These are phyloP conservation scores for Cladophialophora immunda DNA, from an alignment of 2,329 filamentous ascomycete genomes.

Conservation along the genomic window DNA sequence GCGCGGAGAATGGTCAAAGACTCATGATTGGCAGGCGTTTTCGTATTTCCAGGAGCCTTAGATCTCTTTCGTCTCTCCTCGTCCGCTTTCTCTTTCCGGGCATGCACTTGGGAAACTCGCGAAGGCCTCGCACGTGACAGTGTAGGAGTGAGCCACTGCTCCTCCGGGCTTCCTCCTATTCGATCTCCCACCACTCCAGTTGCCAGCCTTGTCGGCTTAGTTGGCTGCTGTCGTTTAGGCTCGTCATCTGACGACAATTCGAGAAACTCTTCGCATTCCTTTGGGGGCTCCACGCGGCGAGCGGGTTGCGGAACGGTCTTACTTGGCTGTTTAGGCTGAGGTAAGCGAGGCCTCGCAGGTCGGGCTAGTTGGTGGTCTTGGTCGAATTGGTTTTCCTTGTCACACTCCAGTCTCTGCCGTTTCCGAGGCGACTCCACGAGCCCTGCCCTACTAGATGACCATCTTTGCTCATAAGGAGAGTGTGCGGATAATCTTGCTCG, in stretches of 20 bases:
- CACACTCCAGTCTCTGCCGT: slow-evolving; percentile 43
- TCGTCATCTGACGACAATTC: slow-evolving; percentile 38
- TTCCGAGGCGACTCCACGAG: slow-evolving; percentile 46
- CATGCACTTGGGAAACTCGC: neutral
- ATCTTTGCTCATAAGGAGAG: slow-evolving; percentile 72
- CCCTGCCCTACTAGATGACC: slow-evolving; percentile 38
- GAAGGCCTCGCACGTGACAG: neutral
- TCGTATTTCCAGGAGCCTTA: neutral
- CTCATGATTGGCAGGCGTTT: neutral
- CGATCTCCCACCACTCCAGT: neutral
- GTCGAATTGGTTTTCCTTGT: slow-evolving; percentile 30
- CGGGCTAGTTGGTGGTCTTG: neutral
- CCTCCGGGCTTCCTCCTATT: slow-evolving; percentile 10
- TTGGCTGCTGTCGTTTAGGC: neutral
- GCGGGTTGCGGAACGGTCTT: slow-evolving; percentile 10
- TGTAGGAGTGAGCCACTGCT: slow-evolving; percentile 3
- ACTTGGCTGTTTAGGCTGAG: slow-evolving; percentile 22
- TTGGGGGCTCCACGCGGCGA: slow-evolving; percentile 10
- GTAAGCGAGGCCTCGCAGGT: slow-evolving; percentile 21
- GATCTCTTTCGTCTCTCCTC: slow-evolving; percentile 2
- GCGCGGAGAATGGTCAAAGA: neutral
- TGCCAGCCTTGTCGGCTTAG: neutral
- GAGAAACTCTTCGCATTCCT: slow-evolving; percentile 26
- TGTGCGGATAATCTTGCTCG: slow-evolving; percentile 65
- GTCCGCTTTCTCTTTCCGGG: neutral